Evolutionary conservation across 371 early-diverging fungal genomes (phyloP), one percentile per base, ranked within the genome.

Genomic region (Chytridiales sp.): DNA sequence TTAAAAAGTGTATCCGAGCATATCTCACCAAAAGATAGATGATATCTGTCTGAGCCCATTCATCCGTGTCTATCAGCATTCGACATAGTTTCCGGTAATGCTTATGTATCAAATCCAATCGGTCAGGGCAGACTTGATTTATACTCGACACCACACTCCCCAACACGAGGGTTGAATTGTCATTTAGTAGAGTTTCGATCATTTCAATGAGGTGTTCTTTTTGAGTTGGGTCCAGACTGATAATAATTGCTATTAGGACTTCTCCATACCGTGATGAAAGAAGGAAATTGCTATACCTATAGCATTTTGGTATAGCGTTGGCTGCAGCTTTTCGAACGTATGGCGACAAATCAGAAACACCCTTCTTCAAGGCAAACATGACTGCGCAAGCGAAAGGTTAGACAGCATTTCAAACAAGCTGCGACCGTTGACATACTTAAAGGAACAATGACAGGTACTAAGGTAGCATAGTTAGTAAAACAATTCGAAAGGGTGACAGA

Each of bases 261-360:
- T n/a, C n/a, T 34, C 4, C 1, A 17, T 4, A 29, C 8, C 1
- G 48, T 3, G n/a, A 38, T 3, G 3, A 8, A 19, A 19, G 13
- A 4, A 35, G 30, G 22, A 51, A 9, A 1, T 15, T 21, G 9
- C 29, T 40, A 15, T 77, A 90, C 90, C 85, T 84, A 65, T 87
- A 88, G 65, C 86, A 85, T 70, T 94, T 95, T 21, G 91, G 87
- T 27, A 95, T 85, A 19, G 94, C 93, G 61, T 88, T 87, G 4
- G 95, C 95, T 4, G 94, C 96, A 1, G 93, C 86, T 60, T 92
- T 93, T 32, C 95, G 83, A 30, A 97, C 98, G 71, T 93, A 92
- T 3, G 95, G 90, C 41, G 92, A 91, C 53, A 88, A 71, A 72
- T 97, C 98, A 1, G 87, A 80, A 29, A 82, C 77, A 40, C 91